A percentile compares a stretch with the other conserved stretches of the same genome.
Conservation (phyloP, 495 filamentous ascomycete species). For the Tuber brumale region DNA sequence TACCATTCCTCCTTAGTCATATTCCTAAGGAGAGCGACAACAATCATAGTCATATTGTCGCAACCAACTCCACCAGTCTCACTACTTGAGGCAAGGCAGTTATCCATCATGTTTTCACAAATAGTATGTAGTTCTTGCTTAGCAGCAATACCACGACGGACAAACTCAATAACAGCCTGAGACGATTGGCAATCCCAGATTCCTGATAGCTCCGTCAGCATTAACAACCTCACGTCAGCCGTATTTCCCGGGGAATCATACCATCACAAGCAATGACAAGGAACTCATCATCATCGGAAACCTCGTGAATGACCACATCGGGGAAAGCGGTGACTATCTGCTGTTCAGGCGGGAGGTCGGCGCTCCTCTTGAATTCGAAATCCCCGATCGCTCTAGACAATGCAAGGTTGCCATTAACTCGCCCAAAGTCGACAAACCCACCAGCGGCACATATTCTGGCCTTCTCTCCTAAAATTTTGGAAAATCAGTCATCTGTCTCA, state of each 20-base stretch:
- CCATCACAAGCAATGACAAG: conserved; percentile 95
- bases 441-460: conserved; percentile 90
- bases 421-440: conserved; percentile 96
- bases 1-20: conserved; percentile 97
- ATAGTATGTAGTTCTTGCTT: conserved; percentile 89
- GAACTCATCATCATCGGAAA: conserved; percentile 92
- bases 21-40: conserved; percentile 82
- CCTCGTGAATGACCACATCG: conserved; percentile 82
- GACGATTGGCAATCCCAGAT: conserved; percentile 99
- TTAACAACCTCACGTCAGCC: conserved; percentile 9
- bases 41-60: conserved; percentile 98
- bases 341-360: conserved; percentile 88
- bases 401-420: conserved; percentile 97
- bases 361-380: conserved; percentile 99
- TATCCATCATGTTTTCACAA: conserved; percentile 99
- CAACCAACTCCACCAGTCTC: conserved; percentile 97
- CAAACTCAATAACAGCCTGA: conserved; percentile 93
- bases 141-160: conserved; percentile 86
- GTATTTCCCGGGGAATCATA: conserved; percentile 45
- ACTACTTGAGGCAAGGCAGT: conserved; percentile 92
- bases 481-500: conserved; percentile 17
- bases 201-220: conserved; percentile 53
- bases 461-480: conserved; percentile 67
- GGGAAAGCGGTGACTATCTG: conserved; percentile 97
- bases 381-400: conserved; percentile 95